Base-by-base conservation (phyloP, 208 protist genomes). In the Acanthamoeba quina region DNA sequence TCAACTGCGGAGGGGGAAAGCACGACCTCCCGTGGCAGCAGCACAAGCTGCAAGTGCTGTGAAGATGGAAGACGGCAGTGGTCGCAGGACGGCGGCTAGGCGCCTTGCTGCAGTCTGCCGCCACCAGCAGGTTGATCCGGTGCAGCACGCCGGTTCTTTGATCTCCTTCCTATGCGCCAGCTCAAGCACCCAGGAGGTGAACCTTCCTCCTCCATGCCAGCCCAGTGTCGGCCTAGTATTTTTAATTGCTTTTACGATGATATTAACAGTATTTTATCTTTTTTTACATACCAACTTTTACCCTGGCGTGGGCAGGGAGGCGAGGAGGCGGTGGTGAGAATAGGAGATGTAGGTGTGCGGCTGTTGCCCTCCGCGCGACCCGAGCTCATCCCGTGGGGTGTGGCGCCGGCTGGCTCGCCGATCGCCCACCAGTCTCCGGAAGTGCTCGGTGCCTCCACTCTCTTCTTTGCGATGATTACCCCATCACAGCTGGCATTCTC, bases 331-430 rank as follows among this genome's bases (percentile, higher is more conserved):
- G 37, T 78, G 70, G 90, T 94, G 70, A 17, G 34, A 19, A 80
- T 94, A 29, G 90, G 90, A 11, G 60, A 94, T 66, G 90, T 94
- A 5, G 34, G 34, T 44, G 34, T 94, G 6, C 49, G 9, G 49
- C 37, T 94, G 49, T 26, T 41, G 29, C 70, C 90, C 15, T 60
- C 70, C 31, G 49, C 37, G 5, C 64, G 60, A 19, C 90, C 90
- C 15, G 90, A 94, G 47, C 74, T 94, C 37, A 49, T 94, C 6
- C 90, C 90, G 17, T 85, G 66, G 31, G 37, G 90, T 56, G 90
- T 94, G 44, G 90, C 90, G 24, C 90, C 90, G 26, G 24, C 54
- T 7, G 90, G 90, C 70, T 94, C 90, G 5, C 90, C 90, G 56
- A 83, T 94, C 17, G 44, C 90, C 49, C 70, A 94, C 29, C 49